Evolutionary conservation across 1,284 basidiomycete genomes (phyloP), one percentile per base, ranked within the genome.

Genomic region (Ustilago trichophora): DNA sequence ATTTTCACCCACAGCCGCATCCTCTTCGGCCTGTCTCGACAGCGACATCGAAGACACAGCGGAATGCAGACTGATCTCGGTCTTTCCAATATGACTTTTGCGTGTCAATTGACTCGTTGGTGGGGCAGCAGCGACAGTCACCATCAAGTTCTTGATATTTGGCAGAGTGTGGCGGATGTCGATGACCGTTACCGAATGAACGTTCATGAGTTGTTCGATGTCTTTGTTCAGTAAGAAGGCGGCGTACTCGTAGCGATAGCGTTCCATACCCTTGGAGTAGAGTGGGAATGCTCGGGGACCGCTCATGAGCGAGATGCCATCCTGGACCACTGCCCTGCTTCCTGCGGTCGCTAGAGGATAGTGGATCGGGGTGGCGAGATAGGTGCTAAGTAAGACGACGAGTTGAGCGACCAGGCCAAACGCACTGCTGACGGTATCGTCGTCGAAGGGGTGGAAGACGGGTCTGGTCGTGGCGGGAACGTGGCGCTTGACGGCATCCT

Each of bases 141-240:
- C 85, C 49, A 97, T 83, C 26, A 97, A 85, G 77, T 94, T 95
- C 83, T 97, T 97, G 68, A 96, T 86, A 83, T 99, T 99, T 32
- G 94, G 92, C 31, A 99, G 85, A 0, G 94, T 98, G 80, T 98
- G 94, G 34, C 94, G 88, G 83, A 97, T 88, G 82, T 99, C 96
- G 52, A 98, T 85, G 77, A 92, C 88, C 16, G 90, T 62, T 35
- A 78, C 48, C 44, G 50, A 49, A 48, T 73, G 57, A n/a, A 62
- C 58, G 46, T 76, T 76, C 73, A 78, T 73, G 27, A 80, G 68
- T 55, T 73, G 54, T 83, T 98, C 95, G 67, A 98, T 93, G 81
- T 99, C 86, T 83, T 98, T 99, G 85, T 98, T 98, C 32, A 98
- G 85, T 41, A 98, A 83, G 80, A 96, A 98, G 4, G 98, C 93